These are phyloP conservation scores for Starmerella potacharoeniae DNA, from an alignment of 805 yeast species.

Conservation along the genomic window DNA sequence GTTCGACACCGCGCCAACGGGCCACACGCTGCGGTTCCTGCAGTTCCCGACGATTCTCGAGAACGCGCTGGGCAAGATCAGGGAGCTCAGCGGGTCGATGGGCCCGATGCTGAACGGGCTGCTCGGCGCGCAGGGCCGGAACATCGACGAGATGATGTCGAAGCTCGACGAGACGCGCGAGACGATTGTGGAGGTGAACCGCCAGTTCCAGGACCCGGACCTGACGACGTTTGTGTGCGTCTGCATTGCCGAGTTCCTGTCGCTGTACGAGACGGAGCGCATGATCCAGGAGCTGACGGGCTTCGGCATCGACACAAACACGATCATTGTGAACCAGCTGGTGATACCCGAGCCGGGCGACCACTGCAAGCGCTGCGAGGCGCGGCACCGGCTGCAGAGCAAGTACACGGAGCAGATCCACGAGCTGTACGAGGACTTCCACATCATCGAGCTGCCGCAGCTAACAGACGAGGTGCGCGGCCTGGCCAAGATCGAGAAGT, in stretches of 20 bases:
- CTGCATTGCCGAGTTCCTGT: constrained; percentile 92
- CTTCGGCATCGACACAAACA: constrained; percentile 91
- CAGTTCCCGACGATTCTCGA: constrained; percentile 90
- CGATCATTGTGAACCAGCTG: constrained; percentile 90
- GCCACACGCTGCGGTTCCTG: constrained; percentile 89
- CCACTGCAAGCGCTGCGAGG: constrained; percentile 75
- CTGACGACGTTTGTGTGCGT: constrained; percentile 88
- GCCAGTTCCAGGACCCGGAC: constrained; percentile 92
- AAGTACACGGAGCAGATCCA: constrained; percentile 91
- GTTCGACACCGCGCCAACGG: constrained; percentile 99
- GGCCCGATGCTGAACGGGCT: constrained; percentile 81
- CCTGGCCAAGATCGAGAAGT: constrained; percentile 66
- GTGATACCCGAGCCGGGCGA: constrained; percentile 65
- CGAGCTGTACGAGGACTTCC: constrained; percentile 94
- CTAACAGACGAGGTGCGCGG: constrained; percentile 95
- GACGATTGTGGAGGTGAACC: constrained; percentile 76
- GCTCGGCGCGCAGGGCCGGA: constrained; percentile 44
- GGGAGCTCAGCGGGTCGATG: constrained; percentile 71
- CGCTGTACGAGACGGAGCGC: constrained; percentile 94
- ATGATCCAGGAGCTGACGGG: constrained; percentile 92
- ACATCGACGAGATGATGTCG: constrained; percentile 52
- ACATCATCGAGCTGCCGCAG: constrained; percentile 88
- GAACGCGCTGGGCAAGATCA: constrained; percentile 73
- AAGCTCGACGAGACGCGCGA: constrained; percentile 72
- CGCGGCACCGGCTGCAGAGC: constrained; percentile 92